Evolutionary conservation across 2,329 filamentous ascomycete genomes (phyloP).

Genomic region (Ceratocystis papillata): DNA sequence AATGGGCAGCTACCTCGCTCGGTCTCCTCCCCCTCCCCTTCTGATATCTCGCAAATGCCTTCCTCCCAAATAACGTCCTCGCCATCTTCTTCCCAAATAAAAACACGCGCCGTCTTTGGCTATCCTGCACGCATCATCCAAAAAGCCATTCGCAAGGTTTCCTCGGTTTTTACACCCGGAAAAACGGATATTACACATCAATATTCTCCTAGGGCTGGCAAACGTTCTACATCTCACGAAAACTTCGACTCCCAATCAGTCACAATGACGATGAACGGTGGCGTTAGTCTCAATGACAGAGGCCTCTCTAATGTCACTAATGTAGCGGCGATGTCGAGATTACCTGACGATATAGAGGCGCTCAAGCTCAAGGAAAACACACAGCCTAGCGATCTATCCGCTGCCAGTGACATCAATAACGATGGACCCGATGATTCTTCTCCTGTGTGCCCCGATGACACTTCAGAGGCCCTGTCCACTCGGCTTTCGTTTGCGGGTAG

Average conservation of each 20-base stretch:
- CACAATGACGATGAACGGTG: not conserved
- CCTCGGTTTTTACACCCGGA: conserved; percentile 17
- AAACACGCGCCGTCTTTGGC: conserved; percentile 19
- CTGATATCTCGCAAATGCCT: not conserved
- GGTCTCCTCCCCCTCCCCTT: conserved; percentile 1
- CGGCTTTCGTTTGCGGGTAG: conserved; percentile 23
- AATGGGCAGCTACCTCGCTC: not conserved
- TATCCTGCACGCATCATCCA: conserved; percentile 22
- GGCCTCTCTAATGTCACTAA: not conserved
- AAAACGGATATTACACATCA: conserved; percentile 15
- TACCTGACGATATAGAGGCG: not conserved
- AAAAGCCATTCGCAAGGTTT: conserved; percentile 22
- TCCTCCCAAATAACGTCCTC: conserved; percentile 14
- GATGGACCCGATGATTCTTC: conserved; percentile 2
- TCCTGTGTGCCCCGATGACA: conserved; percentile 10
- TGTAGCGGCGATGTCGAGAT: not conserved
- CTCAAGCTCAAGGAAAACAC: conserved; percentile 1
- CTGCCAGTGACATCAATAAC: not conserved
- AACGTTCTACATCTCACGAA: not conserved
- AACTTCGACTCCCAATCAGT: conserved; percentile 10
- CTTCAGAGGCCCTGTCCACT: conserved; percentile 11
- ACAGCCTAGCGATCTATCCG: not conserved
- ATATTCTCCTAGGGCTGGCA: not conserved
- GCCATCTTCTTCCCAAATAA: conserved; percentile 13
- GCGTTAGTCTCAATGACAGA: not conserved